Base-by-base conservation (phyloP, 1,139 yeast genomes). In the Debaryomyces fabryi region DNA sequence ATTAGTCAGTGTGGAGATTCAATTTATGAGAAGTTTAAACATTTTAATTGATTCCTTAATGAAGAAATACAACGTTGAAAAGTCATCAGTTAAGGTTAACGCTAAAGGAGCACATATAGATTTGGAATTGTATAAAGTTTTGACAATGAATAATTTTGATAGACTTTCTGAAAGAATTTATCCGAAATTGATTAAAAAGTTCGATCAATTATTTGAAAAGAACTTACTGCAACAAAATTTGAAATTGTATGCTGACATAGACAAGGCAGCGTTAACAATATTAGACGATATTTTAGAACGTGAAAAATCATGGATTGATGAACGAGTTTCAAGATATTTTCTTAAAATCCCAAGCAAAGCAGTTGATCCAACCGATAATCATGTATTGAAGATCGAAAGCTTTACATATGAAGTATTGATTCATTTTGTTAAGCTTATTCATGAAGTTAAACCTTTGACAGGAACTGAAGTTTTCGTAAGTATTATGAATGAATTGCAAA, bases 101-200 rank as follows among this genome's bases (percentile, higher is more conserved):
- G 42, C 49, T 15, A 54, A 56, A 15, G 57, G 57, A 21, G 54
- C 54, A 4, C 51, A 52, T 10, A 53, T 59, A 32, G 66, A 63
- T 34, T 63, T 66, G 13, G 69, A 68, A 34, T 60, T 67, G 8
- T 76, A 63, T 58, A 75, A 76, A 52, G 69, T 76, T 1, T 60
- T 76, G 44, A 73, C 79, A 2, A 74, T 76, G 78, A 76, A 76
- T 55, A 75, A 76, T 54, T 71, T 74, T 48, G 78, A 75, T 47
- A 66, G 65, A 42, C 60, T 76, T 33, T 69, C 74, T 2, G 59
- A 69, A 44, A 50, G 55, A 0, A 59, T 71, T 1, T 73, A 67
- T 52, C 79, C 79, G 1, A 54, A 56, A 23, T 59, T 76, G 45
- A 65, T 74, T 20, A 50, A 53, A 7, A 64, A 62, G 45, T 76